Evolutionary conservation across 805 yeast species (phyloP).

Genomic region (Saccharomycopsis amapae): DNA sequence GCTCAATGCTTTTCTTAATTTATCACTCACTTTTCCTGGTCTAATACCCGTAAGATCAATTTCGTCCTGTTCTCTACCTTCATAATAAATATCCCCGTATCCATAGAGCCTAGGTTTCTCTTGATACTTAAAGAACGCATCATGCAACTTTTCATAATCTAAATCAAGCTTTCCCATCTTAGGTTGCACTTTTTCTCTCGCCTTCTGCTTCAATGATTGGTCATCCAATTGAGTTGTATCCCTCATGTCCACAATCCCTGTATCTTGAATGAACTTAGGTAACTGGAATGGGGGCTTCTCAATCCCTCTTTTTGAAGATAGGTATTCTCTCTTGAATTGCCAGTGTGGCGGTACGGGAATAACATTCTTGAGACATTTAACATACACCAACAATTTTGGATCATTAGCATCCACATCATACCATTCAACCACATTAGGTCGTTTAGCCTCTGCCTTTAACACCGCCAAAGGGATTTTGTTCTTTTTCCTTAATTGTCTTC

Average conservation of each 20-base stretch:
- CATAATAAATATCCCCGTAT: constrained; percentile 75
- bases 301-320: constrained; percentile 56
- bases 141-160: constrained; percentile 73
- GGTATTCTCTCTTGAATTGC: constrained; percentile 70
- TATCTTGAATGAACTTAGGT: constrained; percentile 70
- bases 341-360: constrained; percentile 83
- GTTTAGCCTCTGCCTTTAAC: constrained; percentile 50
- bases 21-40: constrained; percentile 65
- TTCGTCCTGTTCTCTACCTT: constrained; percentile 49
- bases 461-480: constrained; percentile 59
- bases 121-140: constrained; percentile 82
- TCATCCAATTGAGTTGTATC: constrained; percentile 44
- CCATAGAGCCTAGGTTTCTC: constrained; percentile 59
- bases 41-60: constrained; percentile 34
- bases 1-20: constrained; percentile 63
- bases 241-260: constrained; percentile 87
- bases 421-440: constrained; percentile 81
- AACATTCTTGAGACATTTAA: constrained; percentile 59
- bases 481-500: constrained; percentile 43
- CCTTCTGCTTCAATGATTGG: constrained; percentile 57
- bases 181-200: constrained; percentile 83
- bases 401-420: constrained; percentile 78
- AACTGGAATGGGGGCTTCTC: constrained; percentile 68
- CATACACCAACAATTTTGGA: constrained; percentile 55
- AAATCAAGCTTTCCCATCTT: constrained; percentile 80